phyloP scores from a whole-genome alignment of 805 yeast genomes.

The Kazachstania psychrophila region DNA sequence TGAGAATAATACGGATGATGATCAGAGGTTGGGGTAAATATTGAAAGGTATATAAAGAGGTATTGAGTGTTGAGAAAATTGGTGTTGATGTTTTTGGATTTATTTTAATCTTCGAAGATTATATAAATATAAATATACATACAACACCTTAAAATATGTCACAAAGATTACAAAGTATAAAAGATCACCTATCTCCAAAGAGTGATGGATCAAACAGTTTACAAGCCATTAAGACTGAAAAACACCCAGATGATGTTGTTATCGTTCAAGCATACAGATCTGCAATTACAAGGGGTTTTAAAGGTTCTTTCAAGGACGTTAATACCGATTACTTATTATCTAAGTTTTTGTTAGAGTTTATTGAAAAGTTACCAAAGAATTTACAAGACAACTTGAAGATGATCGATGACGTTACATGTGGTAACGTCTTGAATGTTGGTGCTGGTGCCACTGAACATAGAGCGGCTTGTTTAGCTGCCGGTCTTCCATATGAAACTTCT shows the following conservation, averaged over 20 bases:
- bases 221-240: constrained; percentile 15
- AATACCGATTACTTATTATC: constrained; percentile 70
- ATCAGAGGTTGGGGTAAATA: too few relatives aligned
- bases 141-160: constrained; percentile 2
- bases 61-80: too few relatives aligned
- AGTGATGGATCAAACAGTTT: constrained; percentile 4
- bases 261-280: constrained; percentile 86
- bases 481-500: constrained; percentile 72
- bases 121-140: too few relatives aligned
- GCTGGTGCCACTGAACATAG: constrained; percentile 95
- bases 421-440: constrained; percentile 85
- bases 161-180: constrained; percentile 24
- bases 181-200: constrained; percentile 19
- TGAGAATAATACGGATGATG: too few relatives aligned
- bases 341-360: constrained; percentile 52
- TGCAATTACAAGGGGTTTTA: constrained; percentile 79
- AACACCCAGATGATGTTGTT: constrained; percentile 82
- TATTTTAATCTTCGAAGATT: too few relatives aligned
- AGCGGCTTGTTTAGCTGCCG: constrained; percentile 86
- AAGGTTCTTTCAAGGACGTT: constrained; percentile 76
- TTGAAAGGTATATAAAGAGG: too few relatives aligned
- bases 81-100: too few relatives aligned
- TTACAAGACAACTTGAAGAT: constrained; percentile 42
- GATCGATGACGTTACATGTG: constrained; percentile 80
- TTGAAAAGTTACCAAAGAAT: constrained; percentile 38